A percentile compares a stretch with the other conserved stretches of the same genome.
These are phyloP conservation scores for Pseudoscleropodium purum DNA, from an alignment of 225 moss, liverwort and hornwort genomes.

Conservation along the genomic window DNA sequence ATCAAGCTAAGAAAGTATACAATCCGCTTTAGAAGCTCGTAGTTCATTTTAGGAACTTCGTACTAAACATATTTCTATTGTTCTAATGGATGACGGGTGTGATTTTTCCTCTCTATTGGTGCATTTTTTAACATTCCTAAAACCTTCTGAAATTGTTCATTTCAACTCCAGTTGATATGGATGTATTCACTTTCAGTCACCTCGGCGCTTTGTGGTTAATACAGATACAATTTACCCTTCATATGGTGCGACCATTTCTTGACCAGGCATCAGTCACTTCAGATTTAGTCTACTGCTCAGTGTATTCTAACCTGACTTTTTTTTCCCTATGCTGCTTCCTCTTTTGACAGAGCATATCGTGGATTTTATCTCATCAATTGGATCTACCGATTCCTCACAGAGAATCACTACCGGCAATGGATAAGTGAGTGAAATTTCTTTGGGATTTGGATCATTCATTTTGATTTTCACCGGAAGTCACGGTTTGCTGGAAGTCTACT, in stretches of 20 bases:
- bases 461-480: neutral
- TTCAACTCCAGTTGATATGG: neutral
- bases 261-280: neutral
- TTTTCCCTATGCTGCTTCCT: neutral
- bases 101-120: neutral
- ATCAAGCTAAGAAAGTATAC: neutral
- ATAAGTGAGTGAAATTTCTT: slow-evolving; percentile 44
- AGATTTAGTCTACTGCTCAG: neutral
- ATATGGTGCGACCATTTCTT: neutral
- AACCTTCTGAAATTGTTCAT: neutral
- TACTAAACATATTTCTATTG: neutral
- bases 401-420: slow-evolving; percentile 61
- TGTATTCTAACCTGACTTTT: neutral
- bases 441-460: neutral
- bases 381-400: slow-evolving; percentile 84
- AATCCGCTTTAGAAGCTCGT: neutral
- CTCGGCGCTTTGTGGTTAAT: neutral
- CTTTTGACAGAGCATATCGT: slow-evolving; percentile 55
- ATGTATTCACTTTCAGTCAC: neutral
- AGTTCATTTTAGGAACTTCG: neutral
- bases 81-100: neutral
- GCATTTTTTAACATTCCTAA: neutral
- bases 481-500: neutral
- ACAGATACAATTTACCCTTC: neutral
- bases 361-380: slow-evolving; percentile 85